Evolutionary conservation across 352 stramenopile genomes (phyloP).

Genomic region (Phytophthora cactorum): DNA sequence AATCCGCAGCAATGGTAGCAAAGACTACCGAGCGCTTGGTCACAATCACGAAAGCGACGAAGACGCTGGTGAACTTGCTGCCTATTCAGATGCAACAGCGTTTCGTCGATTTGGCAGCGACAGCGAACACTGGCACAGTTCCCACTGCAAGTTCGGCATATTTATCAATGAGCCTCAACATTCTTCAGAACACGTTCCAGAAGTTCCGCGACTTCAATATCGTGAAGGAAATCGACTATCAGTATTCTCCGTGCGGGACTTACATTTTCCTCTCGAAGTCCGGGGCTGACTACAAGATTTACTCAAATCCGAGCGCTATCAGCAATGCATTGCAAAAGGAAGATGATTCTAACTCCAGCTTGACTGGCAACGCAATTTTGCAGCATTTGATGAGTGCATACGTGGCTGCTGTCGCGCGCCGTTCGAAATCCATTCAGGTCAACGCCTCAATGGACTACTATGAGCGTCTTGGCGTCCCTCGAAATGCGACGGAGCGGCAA

Average conservation of each 20-base stretch:
- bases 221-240: slow-evolving; percentile 76
- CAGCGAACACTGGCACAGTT: slow-evolving; percentile 31
- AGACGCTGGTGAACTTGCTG: slow-evolving; percentile 72
- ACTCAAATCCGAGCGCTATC: slow-evolving; percentile 50
- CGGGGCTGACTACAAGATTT: slow-evolving; percentile 55
- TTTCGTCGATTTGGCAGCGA: slow-evolving; percentile 49
- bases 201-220: slow-evolving; percentile 81
- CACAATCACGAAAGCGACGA: slow-evolving; percentile 84
- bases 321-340: slow-evolving; percentile 48
- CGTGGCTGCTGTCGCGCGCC: slow-evolving; percentile 67
- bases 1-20: slow-evolving; percentile 74
- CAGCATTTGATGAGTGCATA: slow-evolving; percentile 90
- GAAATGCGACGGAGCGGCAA: slow-evolving; percentile 67
- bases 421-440: slow-evolving; percentile 81
- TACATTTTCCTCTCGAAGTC: slow-evolving; percentile 83
- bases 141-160: slow-evolving; percentile 70
- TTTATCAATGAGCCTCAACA: slow-evolving; percentile 78
- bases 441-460: slow-evolving; percentile 89
- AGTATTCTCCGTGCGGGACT: slow-evolving; percentile 77
- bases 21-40: slow-evolving; percentile 84
- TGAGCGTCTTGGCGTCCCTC: slow-evolving; percentile 72
- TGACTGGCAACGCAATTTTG: slow-evolving; percentile 79
- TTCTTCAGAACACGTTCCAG: slow-evolving; percentile 84
- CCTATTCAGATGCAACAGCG: slow-evolving; percentile 77
- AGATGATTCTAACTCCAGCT: slow-evolving; percentile 52